These are phyloP conservation scores for Hebeloma cylindrosporum DNA, from an alignment of 768 basidiomycete genomes.

Conservation along the genomic window DNA sequence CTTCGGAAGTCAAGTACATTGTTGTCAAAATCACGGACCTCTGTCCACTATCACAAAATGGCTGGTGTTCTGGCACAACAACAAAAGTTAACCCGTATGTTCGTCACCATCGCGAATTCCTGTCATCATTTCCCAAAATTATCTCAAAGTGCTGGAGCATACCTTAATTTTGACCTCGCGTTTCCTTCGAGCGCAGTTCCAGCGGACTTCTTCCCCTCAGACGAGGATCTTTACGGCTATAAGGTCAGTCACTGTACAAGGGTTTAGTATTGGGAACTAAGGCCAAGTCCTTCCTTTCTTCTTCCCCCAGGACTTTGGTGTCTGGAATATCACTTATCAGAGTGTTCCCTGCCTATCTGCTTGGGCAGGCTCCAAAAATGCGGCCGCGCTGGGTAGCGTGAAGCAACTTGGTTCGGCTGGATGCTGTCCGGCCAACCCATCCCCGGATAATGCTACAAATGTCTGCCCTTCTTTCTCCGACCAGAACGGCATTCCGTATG, in stretches of 20 bases:
- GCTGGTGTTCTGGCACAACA: slow-evolving; percentile 73
- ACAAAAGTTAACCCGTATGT: slow-evolving; percentile 63
- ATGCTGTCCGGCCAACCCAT: slow-evolving; percentile 75
- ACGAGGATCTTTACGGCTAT: slow-evolving; percentile 64
- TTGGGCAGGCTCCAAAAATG: slow-evolving; percentile 64
- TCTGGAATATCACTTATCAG: slow-evolving; percentile 80
- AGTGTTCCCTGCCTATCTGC: slow-evolving; percentile 56
- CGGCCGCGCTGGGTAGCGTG: slow-evolving; percentile 69
- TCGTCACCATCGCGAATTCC: not conserved
- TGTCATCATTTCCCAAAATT: not conserved
- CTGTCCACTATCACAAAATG: slow-evolving; percentile 61
- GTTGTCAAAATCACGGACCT: slow-evolving; percentile 80
- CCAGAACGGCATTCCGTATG: slow-evolving; percentile 61
- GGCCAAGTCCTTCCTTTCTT: not conserved
- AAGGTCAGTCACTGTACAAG: slow-evolving; percentile 33
- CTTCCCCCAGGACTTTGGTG: slow-evolving; percentile 68
- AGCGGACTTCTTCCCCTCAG: slow-evolving; percentile 71
- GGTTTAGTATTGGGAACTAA: no score
- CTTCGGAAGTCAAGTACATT: slow-evolving; percentile 55
- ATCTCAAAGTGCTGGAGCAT: slow-evolving; percentile 55
- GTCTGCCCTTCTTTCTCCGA: slow-evolving; percentile 76
- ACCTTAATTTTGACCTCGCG: slow-evolving; percentile 81
- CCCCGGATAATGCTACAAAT: slow-evolving; percentile 44
- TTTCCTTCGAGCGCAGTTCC: slow-evolving; percentile 74
- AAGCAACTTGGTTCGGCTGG: slow-evolving; percentile 52